Evolutionary conservation across 2,329 filamentous ascomycete genomes (phyloP).

Genomic region (Chrysoporthe puriensis): DNA sequence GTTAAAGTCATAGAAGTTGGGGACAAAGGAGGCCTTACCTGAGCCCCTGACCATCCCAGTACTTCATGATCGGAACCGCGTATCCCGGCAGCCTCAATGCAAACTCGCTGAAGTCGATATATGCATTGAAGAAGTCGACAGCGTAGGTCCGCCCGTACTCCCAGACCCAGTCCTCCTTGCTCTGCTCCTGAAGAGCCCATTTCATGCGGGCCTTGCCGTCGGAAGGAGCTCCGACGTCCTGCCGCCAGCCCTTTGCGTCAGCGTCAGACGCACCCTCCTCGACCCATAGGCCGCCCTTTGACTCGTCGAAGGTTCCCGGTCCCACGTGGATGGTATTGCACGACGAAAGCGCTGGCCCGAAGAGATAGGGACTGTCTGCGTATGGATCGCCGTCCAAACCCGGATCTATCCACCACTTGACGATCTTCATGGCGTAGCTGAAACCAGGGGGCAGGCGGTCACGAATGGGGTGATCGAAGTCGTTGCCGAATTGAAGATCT

Average conservation of each 20-base stretch:
- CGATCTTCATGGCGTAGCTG: slow-evolving; percentile 79
- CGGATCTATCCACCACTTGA: slow-evolving; percentile 90
- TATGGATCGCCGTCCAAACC: slow-evolving; percentile 89
- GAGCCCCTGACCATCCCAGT: slow-evolving; percentile 79
- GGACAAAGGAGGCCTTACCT: slow-evolving; percentile 53
- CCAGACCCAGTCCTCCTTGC: slow-evolving; percentile 58
- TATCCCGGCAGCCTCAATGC: slow-evolving; percentile 74
- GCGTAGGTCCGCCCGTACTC: slow-evolving; percentile 56
- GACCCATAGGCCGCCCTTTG: slow-evolving; percentile 58
- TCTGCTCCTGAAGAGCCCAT: slow-evolving; percentile 56
- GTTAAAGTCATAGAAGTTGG: slow-evolving; percentile 30
- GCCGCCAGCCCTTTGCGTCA: slow-evolving; percentile 51
- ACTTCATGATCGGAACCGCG: slow-evolving; percentile 72
- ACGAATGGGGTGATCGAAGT: slow-evolving; percentile 89
- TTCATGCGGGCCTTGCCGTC: slow-evolving; percentile 59
- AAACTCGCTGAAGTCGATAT: slow-evolving; percentile 81
- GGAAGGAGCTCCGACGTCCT: slow-evolving; percentile 53
- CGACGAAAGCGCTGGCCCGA: slow-evolving; percentile 77
- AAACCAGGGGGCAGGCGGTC: slow-evolving; percentile 87
- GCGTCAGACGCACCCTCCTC: slow-evolving; percentile 69
- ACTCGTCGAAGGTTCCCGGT: slow-evolving; percentile 48
- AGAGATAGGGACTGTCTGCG: slow-evolving; percentile 83
- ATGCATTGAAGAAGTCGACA: slow-evolving; percentile 84
- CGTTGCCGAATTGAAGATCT: slow-evolving; percentile 90
- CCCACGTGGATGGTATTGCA: slow-evolving; percentile 80